phyloP scores from a whole-genome alignment of 2,329 filamentous ascomycete genomes.

The Colletotrichum tanaceti region DNA sequence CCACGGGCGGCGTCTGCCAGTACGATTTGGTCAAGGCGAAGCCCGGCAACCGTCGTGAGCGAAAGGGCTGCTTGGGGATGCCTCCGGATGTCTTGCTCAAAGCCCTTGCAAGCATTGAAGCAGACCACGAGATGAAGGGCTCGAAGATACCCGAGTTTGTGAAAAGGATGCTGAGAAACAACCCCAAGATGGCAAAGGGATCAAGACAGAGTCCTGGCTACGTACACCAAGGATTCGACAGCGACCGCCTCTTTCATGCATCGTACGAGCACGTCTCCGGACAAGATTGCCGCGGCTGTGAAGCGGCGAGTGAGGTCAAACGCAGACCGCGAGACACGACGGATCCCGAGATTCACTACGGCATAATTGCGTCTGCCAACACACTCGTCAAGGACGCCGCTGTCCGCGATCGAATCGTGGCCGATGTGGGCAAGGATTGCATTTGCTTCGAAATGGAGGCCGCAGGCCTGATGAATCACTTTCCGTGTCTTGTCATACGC shows the following conservation, averaged over 20 bases:
- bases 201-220: neutral
- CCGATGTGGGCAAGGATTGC: constrained; percentile 35
- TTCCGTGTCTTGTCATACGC: constrained; percentile 52
- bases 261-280: neutral
- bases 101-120: constrained; percentile 3
- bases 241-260: neutral
- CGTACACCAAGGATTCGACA: neutral
- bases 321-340: neutral
- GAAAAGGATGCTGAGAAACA: neutral
- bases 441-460: constrained; percentile 50
- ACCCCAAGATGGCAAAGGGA: neutral
- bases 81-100: constrained; percentile 32
- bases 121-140: neutral
- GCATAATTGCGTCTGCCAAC: constrained; percentile 50
- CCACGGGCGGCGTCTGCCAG: constrained; percentile 29
- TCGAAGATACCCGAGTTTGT: neutral
- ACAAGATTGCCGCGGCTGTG: constrained; percentile 29
- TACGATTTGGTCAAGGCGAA: constrained; percentile 35
- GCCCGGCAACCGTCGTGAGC: neutral
- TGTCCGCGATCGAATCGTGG: constrained; percentile 47
- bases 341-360: constrained; percentile 42
- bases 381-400: constrained; percentile 51
- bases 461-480: constrained; percentile 45
- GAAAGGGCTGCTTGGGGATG: neutral
- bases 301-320: neutral